A percentile compares a stretch with the other conserved stretches of the same genome.
phyloP scores from a whole-genome alignment of 495 filamentous ascomycete species.

The Oidiodendron maius region DNA sequence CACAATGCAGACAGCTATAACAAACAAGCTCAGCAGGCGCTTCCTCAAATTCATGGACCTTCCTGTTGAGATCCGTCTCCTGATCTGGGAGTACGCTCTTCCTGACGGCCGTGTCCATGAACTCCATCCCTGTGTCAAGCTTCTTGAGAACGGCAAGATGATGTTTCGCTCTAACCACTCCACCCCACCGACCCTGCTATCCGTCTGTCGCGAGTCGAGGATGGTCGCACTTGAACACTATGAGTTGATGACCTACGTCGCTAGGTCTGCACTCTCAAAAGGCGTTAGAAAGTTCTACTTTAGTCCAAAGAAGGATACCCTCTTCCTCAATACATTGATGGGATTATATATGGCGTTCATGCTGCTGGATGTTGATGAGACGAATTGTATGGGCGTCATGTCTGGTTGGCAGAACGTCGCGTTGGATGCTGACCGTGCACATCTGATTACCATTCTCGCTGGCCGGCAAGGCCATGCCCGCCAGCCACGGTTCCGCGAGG shows the following conservation, averaged over 20 bases:
- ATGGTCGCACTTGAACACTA: constrained; percentile 16
- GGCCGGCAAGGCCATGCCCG: constrained; percentile 17
- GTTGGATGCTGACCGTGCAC: constrained; percentile 21
- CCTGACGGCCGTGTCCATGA: constrained; percentile 19
- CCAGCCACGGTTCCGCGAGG: constrained; percentile 15
- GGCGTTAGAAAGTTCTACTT: constrained; percentile 20
- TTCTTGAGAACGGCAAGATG: constrained; percentile 17
- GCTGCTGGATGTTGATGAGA: constrained; percentile 17
- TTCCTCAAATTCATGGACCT: constrained; percentile 16
- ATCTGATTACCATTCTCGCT: constrained; percentile 18
- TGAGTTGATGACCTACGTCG: constrained; percentile 16
- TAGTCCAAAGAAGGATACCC: constrained; percentile 13
- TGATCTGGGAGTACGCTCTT: constrained; percentile 16
- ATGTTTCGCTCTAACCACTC: constrained; percentile 20
- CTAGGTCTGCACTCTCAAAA: background rate
- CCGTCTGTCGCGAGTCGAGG: constrained; percentile 34
- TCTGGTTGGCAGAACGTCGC: constrained; percentile 19
- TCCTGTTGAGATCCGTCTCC: constrained; percentile 16
- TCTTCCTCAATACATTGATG: constrained; percentile 21
- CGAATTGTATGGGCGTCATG: constrained; percentile 13
- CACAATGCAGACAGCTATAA: background rate
- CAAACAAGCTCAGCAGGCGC: background rate
- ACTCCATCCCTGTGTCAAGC: constrained; percentile 19
- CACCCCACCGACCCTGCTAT: constrained; percentile 22
- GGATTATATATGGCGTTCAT: constrained; percentile 22